A percentile compares a stretch with the other conserved stretches of the same genome.
Evolutionary conservation across 2,329 filamentous ascomycete species (phyloP).

Genomic region (Biscogniauxia sp.): DNA sequence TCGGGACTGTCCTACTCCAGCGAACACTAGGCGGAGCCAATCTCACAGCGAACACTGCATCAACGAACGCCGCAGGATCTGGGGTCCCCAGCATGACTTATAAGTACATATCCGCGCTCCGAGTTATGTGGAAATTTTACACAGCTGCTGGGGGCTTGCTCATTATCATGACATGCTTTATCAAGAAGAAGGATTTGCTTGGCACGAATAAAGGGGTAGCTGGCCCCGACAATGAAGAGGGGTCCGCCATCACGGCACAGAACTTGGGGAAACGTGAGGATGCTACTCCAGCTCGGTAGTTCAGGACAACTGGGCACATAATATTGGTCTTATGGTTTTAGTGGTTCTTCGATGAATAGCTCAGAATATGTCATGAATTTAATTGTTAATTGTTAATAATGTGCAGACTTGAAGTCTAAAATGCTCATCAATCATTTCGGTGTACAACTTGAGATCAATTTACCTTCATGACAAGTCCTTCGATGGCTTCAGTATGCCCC

Average conservation of each 20-base stretch:
- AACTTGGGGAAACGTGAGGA: slow-evolving; percentile 5
- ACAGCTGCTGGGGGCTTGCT: slow-evolving; percentile 3
- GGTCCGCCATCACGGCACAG: background rate
- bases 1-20: slow-evolving; percentile 61
- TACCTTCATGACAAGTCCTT: too few relatives aligned
- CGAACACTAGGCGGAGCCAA: slow-evolving; percentile 34
- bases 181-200: slow-evolving; percentile 3
- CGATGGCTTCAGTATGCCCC: too few relatives aligned
- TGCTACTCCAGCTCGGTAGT: background rate
- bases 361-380: too few relatives aligned
- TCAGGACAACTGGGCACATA: background rate
- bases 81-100: background rate
- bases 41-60: background rate
- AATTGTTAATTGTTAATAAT: too few relatives aligned
- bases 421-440: too few relatives aligned
- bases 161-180: background rate
- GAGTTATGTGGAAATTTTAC: slow-evolving; percentile 9
- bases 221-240: background rate
- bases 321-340: too few relatives aligned
- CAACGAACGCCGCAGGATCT: background rate
- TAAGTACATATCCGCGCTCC: background rate
- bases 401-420: too few relatives aligned
- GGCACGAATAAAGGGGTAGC: background rate
- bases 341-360: too few relatives aligned
- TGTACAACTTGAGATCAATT: too few relatives aligned